These are phyloP conservation scores for Escallonia rubra DNA, from an alignment of 129 eudicot species.

Conservation along the genomic window DNA sequence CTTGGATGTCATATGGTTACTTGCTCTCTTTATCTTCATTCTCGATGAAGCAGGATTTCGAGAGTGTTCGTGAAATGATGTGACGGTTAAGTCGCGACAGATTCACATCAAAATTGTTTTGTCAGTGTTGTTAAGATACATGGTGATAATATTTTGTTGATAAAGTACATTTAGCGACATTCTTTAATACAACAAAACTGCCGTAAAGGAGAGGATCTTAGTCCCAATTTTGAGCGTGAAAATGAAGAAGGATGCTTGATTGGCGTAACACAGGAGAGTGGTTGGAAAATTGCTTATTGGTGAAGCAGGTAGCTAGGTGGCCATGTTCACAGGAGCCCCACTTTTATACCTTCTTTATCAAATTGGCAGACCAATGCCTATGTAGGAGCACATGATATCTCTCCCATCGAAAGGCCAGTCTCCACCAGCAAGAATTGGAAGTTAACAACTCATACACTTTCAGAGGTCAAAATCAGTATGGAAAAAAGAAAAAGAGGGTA, in stretches of 20 bases:
- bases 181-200: background rate
- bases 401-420: background rate
- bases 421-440: background rate
- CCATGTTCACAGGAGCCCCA: conserved; percentile 10
- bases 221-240: background rate
- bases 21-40: too few relatives aligned
- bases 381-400: background rate
- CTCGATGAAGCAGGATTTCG: too few relatives aligned
- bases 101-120: too few relatives aligned
- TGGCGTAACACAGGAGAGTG: background rate
- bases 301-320: background rate
- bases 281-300: background rate
- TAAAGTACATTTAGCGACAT: background rate
- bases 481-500: too few relatives aligned
- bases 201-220: background rate
- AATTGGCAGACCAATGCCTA: conserved; percentile 10
- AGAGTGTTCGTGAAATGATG: too few relatives aligned
- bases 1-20: too few relatives aligned
- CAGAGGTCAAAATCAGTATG: too few relatives aligned
- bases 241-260: background rate
- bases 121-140: conserved; percentile 2
- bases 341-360: background rate
- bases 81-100: too few relatives aligned
- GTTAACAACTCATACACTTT: too few relatives aligned
- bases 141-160: background rate